Evolutionary conservation across 345 rosid species (phyloP).

Genomic region (Clarkia xantiana): DNA sequence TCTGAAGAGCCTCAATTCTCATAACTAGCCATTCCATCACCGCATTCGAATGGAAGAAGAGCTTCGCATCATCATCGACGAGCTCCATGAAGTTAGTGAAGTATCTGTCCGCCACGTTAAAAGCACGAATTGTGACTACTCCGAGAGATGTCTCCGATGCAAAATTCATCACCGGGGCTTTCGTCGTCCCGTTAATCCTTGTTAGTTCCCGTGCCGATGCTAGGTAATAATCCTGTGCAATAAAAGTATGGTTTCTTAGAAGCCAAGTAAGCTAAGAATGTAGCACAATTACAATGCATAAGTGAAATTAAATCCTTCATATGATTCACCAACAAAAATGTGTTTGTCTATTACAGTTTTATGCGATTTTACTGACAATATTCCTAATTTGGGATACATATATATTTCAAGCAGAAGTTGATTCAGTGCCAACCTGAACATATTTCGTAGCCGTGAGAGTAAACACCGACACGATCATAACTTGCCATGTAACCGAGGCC

Average conservation of each 20-base stretch:
- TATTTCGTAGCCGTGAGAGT: constrained; percentile 37
- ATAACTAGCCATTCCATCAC: constrained; percentile 71
- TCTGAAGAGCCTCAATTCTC: constrained; percentile 61
- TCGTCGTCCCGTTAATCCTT: constrained; percentile 81
- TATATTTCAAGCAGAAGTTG: constrained; percentile 1
- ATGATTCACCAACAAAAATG: too few relatives aligned
- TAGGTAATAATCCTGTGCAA: constrained; percentile 49
- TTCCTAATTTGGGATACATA: neutral
- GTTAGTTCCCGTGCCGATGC: constrained; percentile 71
- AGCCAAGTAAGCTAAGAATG: too few relatives aligned
- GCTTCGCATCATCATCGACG: constrained; percentile 57
- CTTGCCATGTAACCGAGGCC: constrained; percentile 79
- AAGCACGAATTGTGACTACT: constrained; percentile 74
- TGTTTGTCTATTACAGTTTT: too few relatives aligned
- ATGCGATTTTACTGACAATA: neutral
- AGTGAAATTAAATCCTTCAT: too few relatives aligned
- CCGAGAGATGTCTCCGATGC: constrained; percentile 84
- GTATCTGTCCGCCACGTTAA: constrained; percentile 49
- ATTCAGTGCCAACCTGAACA: constrained; percentile 32
- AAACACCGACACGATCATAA: constrained; percentile 42
- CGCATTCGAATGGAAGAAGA: constrained; percentile 65
- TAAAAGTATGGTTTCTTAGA: constrained; percentile 1
- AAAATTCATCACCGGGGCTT: constrained; percentile 85
- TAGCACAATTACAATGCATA: too few relatives aligned
- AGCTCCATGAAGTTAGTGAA: constrained; percentile 40